A percentile compares a stretch with the other conserved stretches of the same genome.
phyloP scores from a whole-genome alignment of 2,329 filamentous ascomycete genomes.

The Diaporthe ilicicola region DNA sequence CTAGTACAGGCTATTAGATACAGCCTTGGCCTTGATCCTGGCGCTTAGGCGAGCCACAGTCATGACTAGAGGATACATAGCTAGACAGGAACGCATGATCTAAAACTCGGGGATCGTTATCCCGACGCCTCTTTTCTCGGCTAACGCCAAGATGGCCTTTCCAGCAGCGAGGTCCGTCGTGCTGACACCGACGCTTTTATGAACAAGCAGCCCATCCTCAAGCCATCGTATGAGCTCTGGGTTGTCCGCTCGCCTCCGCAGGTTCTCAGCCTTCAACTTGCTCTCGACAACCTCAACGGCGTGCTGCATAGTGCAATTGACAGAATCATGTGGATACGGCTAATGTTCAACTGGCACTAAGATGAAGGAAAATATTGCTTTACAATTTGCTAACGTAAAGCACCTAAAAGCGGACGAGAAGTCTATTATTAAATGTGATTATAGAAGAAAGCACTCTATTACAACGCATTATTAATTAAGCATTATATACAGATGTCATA shows the following conservation, averaged over 20 bases:
- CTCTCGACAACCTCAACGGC: constrained; percentile 74
- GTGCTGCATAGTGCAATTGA: too few relatives aligned
- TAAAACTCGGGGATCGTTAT: constrained; percentile 6
- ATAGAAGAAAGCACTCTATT: too few relatives aligned
- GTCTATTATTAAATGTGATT: too few relatives aligned
- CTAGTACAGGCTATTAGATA: background rate
- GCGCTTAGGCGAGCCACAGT: background rate
- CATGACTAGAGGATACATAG: background rate
- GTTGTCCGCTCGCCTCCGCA: constrained; percentile 58
- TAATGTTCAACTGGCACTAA: too few relatives aligned
- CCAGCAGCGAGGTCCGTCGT: constrained; percentile 70
- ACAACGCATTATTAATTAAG: too few relatives aligned
- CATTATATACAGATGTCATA: too few relatives aligned
- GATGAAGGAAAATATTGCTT: too few relatives aligned
- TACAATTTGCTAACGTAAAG: too few relatives aligned
- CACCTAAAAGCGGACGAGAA: too few relatives aligned
- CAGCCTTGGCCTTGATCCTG: background rate
- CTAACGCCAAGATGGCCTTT: constrained; percentile 45
- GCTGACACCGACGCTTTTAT: constrained; percentile 74
- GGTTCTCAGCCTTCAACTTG: constrained; percentile 61
- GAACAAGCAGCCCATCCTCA: constrained; percentile 70
- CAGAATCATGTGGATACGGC: too few relatives aligned
- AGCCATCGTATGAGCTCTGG: constrained; percentile 55
- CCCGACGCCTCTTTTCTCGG: background rate
- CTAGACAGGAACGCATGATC: background rate